phyloP scores from a whole-genome alignment of 2,329 filamentous ascomycete genomes.

The Tothia fuscella region DNA sequence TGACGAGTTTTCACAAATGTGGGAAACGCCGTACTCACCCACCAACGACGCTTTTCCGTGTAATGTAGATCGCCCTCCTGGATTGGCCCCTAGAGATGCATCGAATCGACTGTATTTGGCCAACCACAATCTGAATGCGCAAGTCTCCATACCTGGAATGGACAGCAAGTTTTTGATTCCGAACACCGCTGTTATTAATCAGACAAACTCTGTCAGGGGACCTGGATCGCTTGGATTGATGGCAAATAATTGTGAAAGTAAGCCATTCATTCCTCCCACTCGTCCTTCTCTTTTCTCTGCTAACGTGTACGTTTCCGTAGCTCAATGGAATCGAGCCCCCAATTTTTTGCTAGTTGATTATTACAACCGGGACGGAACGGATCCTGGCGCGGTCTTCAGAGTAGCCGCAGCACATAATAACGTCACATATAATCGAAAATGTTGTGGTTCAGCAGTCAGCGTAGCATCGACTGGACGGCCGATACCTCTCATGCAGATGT shows the following conservation, averaged over 20 bases:
- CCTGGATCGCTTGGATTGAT: conserved; percentile 22
- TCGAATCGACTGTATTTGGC: conserved; percentile 61
- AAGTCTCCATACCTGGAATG: conserved; percentile 28
- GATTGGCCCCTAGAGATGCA: conserved; percentile 36
- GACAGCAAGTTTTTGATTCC: conserved; percentile 25
- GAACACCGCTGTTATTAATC: conserved; percentile 23
- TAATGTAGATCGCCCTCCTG: conserved; percentile 62
- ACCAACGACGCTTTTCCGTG: conserved; percentile 62
- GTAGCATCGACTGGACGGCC: neutral
- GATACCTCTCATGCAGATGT: neutral
- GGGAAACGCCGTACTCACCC: conserved; percentile 82
- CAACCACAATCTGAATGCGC: conserved; percentile 84
- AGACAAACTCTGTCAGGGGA: conserved; percentile 24
- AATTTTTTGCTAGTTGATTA: conserved; percentile 31
- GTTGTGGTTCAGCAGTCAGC: conserved; percentile 37
- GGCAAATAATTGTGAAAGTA: conserved; percentile 23
- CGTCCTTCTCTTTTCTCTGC: neutral
- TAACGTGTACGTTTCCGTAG: conserved; percentile 16
- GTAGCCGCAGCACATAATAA: conserved; percentile 47
- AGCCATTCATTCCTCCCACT: conserved; percentile 4
- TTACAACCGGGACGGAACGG: conserved; percentile 25
- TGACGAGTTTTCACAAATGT: conserved; percentile 78
- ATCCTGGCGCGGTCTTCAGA: conserved; percentile 28
- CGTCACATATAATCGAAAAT: conserved; percentile 52
- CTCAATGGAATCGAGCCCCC: conserved; percentile 24